Evolutionary conservation across 805 yeast genomes (phyloP).

Genomic region (Nakazawaea pomicola): DNA sequence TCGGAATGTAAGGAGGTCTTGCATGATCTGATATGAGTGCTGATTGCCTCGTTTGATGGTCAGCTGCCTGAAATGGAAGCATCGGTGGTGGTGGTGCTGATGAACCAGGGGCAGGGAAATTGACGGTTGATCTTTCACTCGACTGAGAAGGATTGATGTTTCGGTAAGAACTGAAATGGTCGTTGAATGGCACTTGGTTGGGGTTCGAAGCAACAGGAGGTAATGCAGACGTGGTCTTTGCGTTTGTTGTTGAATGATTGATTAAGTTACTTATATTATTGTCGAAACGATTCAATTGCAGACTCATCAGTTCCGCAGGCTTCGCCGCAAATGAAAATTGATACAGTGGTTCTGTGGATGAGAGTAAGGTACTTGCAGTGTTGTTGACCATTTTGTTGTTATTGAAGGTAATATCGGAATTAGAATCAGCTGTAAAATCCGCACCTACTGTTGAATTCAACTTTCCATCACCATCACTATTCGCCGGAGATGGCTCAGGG

Average conservation of each 20-base stretch:
- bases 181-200: no score
- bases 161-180: no score
- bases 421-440: conserved; percentile 1
- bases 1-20: no score
- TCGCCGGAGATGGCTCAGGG: neutral
- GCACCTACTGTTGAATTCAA: no score
- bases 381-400: neutral
- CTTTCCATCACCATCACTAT: no score
- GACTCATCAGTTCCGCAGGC: no score
- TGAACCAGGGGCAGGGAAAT: neutral
- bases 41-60: neutral
- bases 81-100: neutral
- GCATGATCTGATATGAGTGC: neutral
- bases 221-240: no score
- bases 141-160: conserved; percentile 7
- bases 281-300: neutral
- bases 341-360: no score
- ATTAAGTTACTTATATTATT: conserved; percentile 3
- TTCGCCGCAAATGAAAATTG: no score
- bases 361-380: no score
- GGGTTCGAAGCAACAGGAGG: no score
- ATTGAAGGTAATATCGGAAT: neutral
- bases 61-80: neutral
- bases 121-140: conserved; percentile 3
- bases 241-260: conserved; percentile 1